Conservation (phyloP, 2,329 filamentous ascomycete genomes). For the Dothiorella sarmentorum region DNA sequence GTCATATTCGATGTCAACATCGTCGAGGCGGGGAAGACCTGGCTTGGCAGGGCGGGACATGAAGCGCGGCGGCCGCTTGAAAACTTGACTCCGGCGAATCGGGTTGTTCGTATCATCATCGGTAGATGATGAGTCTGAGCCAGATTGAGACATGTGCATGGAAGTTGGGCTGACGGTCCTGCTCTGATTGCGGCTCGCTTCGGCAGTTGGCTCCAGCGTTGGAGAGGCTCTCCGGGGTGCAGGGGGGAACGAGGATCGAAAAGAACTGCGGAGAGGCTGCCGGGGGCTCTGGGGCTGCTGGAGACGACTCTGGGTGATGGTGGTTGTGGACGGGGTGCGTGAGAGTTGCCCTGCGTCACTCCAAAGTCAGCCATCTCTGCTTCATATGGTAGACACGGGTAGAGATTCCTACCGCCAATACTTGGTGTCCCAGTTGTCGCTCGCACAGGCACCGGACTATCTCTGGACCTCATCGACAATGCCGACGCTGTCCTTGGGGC, state of each 20-base stretch:
- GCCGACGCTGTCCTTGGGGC: constrained; percentile 49
- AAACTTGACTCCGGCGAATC: constrained; percentile 43
- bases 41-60: constrained; percentile 28
- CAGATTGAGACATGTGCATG: constrained; percentile 23
- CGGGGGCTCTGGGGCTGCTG: constrained; percentile 25
- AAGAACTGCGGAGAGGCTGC: constrained; percentile 27
- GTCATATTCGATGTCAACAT: constrained; percentile 22
- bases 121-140: constrained; percentile 26
- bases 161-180: constrained; percentile 29
- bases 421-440: constrained; percentile 41
- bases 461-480: constrained; percentile 55
- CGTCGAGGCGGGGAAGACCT: constrained; percentile 25
- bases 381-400: too few species aligned
- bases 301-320: constrained; percentile 37
- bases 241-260: constrained; percentile 26
- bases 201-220: constrained; percentile 21
- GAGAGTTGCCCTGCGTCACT: constrained; percentile 31
- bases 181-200: constrained; percentile 25
- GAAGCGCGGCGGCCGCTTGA: constrained; percentile 41
- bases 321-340: constrained; percentile 48
- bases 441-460: constrained; percentile 49
- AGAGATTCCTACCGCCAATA: constrained; percentile 18
- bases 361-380: not conserved
- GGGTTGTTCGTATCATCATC: constrained; percentile 37
- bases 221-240: constrained; percentile 12